Percentiles rank a stretch among this genome's conserved stretches.
These are phyloP conservation scores for Crithidia acanthocephali DNA, from an alignment of 208 protist genomes.

Conservation along the genomic window DNA sequence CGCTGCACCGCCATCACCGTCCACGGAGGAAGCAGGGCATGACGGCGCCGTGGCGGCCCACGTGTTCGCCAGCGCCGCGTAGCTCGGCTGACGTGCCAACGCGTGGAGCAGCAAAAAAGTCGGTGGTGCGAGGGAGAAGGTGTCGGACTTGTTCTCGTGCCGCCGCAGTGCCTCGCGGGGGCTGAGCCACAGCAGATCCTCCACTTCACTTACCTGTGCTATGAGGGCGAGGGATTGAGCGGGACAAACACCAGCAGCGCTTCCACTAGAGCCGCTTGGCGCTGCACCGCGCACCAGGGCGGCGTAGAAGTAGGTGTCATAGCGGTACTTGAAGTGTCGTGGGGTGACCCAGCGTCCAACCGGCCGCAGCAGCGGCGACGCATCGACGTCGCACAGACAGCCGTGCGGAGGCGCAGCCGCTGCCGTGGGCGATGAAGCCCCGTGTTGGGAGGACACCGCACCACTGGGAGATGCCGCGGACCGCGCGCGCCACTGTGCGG, in stretches of 20 bases:
- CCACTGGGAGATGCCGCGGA: background rate
- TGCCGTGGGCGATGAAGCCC: too few relatives aligned
- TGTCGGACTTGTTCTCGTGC: conserved; percentile 37
- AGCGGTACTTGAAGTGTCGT: conserved; percentile 42
- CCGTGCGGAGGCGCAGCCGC: background rate
- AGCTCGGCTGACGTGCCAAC: conserved; percentile 36
- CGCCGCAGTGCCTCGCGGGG: conserved; percentile 48
- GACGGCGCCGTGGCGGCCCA: conserved; percentile 25
- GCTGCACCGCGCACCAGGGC: conserved; percentile 22
- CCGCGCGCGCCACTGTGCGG: conserved; percentile 13
- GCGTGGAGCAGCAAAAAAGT: conserved; percentile 56
- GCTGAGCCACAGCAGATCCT: conserved; percentile 52
- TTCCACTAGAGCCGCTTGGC: too few relatives aligned
- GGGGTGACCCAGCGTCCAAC: conserved; percentile 66
- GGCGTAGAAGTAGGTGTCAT: conserved; percentile 65
- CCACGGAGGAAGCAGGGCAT: background rate
- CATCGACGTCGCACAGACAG: conserved; percentile 23
- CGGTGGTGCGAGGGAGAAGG: conserved; percentile 49
- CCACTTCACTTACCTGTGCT: conserved; percentile 41
- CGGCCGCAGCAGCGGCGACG: conserved; percentile 26
- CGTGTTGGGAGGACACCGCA: too few relatives aligned
- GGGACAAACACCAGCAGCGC: background rate
- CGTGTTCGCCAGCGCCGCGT: conserved; percentile 18
- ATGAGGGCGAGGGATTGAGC: conserved; percentile 41
- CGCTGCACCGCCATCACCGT: background rate